Conservation (phyloP, 2,329 filamentous ascomycete genomes). For the Colletotrichum sp. region DNA sequence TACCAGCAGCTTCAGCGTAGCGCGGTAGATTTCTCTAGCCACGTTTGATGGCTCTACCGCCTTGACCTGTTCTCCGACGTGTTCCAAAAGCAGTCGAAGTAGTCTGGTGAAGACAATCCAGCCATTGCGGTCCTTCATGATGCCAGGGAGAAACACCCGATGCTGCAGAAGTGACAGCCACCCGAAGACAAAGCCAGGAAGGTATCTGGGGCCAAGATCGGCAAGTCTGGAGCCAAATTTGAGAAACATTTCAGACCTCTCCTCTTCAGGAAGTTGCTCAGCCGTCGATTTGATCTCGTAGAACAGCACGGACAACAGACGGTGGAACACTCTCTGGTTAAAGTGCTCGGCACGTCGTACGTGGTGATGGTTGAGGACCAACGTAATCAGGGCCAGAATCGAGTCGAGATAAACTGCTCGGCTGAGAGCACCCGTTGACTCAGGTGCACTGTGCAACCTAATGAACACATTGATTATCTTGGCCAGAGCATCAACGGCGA, state of each 20-base stretch:
- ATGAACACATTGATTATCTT: constrained; percentile 81
- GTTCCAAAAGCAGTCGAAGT: constrained; percentile 73
- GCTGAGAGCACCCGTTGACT: constrained; percentile 62
- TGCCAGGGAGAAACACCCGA: constrained; percentile 79
- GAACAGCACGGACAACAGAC: constrained; percentile 83
- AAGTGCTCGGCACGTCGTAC: constrained; percentile 80
- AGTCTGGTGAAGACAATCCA: constrained; percentile 80
- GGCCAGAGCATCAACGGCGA: constrained; percentile 79
- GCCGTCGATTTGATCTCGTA: constrained; percentile 71
- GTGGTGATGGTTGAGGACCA: constrained; percentile 87
- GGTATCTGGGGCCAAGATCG: constrained; percentile 75
- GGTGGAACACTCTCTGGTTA: constrained; percentile 89
- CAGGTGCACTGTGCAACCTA: constrained; percentile 69
- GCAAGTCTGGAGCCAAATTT: constrained; percentile 75
- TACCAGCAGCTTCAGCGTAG: constrained; percentile 80
- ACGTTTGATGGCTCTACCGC: constrained; percentile 70
- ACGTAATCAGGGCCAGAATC: constrained; percentile 75
- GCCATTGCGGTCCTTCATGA: constrained; percentile 73
- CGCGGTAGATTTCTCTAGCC: constrained; percentile 84
- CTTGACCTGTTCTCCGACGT: constrained; percentile 82
- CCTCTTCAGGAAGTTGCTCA: constrained; percentile 62
- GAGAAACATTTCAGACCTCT: constrained; percentile 73
- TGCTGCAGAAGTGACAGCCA: constrained; percentile 88
- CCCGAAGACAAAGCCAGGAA: constrained; percentile 82
- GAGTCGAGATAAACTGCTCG: constrained; percentile 79